Evolutionary conservation across 2,329 filamentous ascomycete genomes (phyloP).

Genomic region (Phaeoacremonium minimum): DNA sequence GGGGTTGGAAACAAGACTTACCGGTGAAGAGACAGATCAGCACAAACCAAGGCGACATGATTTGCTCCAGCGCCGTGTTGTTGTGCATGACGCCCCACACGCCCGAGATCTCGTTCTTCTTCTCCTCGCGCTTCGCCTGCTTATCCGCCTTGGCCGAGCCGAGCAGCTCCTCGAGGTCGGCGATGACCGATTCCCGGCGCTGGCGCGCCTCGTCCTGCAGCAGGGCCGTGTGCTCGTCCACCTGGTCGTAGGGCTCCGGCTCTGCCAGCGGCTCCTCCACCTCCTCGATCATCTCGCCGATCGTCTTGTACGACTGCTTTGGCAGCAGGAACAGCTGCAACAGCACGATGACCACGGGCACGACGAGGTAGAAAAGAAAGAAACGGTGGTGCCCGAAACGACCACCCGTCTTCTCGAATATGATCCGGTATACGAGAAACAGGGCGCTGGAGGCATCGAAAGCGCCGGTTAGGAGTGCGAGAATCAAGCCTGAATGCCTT

Average conservation of each 20-base stretch:
- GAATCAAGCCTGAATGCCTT: constrained; percentile 69
- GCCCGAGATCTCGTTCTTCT: constrained; percentile 65
- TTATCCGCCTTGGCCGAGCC: constrained; percentile 58
- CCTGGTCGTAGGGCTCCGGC: constrained; percentile 39
- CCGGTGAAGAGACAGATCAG: constrained; percentile 76
- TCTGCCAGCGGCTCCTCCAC: constrained; percentile 49
- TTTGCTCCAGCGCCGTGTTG: constrained; percentile 65
- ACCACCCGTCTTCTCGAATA: constrained; percentile 51
- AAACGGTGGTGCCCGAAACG: constrained; percentile 62
- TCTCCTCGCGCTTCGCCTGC: constrained; percentile 63
- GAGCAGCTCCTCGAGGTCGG: constrained; percentile 70
- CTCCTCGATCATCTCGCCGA: constrained; percentile 75
- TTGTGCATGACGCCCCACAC: constrained; percentile 87
- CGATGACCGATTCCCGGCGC: constrained; percentile 58
- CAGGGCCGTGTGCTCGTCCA: constrained; percentile 53
- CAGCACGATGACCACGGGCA: constrained; percentile 62
- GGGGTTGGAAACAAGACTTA: constrained; percentile 24
- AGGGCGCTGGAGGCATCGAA: constrained; percentile 80
- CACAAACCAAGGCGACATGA: constrained; percentile 77
- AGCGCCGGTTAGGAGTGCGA: constrained; percentile 74
- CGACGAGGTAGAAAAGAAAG: constrained; percentile 67
- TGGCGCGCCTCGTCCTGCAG: constrained; percentile 52
- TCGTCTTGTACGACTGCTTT: constrained; percentile 73
- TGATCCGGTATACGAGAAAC: constrained; percentile 69
- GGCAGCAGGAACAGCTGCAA: constrained; percentile 72